These are phyloP conservation scores for Diplodia intermedia DNA, from an alignment of 2,329 filamentous ascomycete genomes.

Conservation along the genomic window DNA sequence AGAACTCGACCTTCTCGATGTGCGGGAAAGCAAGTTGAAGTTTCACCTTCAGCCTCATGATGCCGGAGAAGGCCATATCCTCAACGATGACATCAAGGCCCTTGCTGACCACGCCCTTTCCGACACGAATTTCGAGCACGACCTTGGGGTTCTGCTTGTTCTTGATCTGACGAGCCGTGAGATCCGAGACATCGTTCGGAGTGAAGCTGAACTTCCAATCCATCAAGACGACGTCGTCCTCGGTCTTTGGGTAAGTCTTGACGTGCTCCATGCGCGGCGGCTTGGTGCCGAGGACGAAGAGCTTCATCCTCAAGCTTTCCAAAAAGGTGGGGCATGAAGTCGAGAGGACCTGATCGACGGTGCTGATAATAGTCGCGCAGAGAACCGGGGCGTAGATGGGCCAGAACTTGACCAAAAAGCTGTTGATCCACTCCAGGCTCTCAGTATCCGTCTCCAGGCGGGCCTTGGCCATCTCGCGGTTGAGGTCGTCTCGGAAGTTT, in stretches of 20 bases:
- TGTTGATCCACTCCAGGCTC: slow-evolving; percentile 98
- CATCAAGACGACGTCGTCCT: slow-evolving; percentile 96
- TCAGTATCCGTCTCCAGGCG: slow-evolving; percentile 89
- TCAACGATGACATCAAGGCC: slow-evolving; percentile 97
- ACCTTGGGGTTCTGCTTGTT: slow-evolving; percentile 98
- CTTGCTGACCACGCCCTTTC: slow-evolving; percentile 96
- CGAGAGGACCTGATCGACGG: slow-evolving; percentile 94
- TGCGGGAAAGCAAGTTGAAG: slow-evolving; percentile 95
- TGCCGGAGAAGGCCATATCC: slow-evolving; percentile 92
- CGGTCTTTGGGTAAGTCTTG: slow-evolving; percentile 94
- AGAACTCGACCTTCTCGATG: slow-evolving; percentile 92
- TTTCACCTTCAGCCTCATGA: slow-evolving; percentile 98
- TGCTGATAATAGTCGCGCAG: slow-evolving; percentile 87
- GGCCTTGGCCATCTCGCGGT: slow-evolving; percentile 85
- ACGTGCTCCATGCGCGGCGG: slow-evolving; percentile 96
- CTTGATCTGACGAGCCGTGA: slow-evolving; percentile 88
- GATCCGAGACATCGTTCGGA: slow-evolving; percentile 88
- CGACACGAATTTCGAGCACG: slow-evolving; percentile 90
- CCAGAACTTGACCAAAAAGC: slow-evolving; percentile 98
- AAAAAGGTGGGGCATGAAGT: slow-evolving; percentile 90
- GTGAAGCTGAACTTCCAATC: slow-evolving; percentile 99
- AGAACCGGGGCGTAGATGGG: slow-evolving; percentile 96
- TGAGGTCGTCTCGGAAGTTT: slow-evolving; percentile 94
- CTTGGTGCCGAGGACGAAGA: slow-evolving; percentile 92
- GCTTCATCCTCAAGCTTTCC: slow-evolving; percentile 91